These are phyloP conservation scores for Tephrocybe sp. DNA, from an alignment of 768 basidiomycete genomes.

Conservation along the genomic window DNA sequence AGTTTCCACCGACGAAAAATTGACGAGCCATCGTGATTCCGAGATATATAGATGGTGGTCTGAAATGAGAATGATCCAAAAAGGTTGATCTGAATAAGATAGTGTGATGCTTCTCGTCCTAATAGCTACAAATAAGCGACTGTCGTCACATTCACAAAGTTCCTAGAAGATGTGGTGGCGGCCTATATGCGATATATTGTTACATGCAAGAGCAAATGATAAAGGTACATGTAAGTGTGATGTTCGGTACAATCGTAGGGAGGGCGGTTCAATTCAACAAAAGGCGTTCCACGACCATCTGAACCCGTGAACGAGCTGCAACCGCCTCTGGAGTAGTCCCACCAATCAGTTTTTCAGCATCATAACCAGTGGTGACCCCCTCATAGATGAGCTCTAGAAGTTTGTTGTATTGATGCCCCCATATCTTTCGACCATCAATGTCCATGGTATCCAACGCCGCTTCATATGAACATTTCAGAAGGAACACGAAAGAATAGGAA, in stretches of 20 bases:
- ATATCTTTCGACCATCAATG: slow-evolving; percentile 53
- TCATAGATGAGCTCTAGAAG: slow-evolving; percentile 66
- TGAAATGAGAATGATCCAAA: background rate
- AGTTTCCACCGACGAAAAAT: slow-evolving; percentile 97
- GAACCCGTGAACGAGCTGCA: slow-evolving; percentile 62
- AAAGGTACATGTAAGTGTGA: background rate
- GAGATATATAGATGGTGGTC: slow-evolving; percentile 11
- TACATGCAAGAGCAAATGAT: background rate
- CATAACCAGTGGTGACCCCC: slow-evolving; percentile 57
- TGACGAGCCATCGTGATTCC: slow-evolving; percentile 63
- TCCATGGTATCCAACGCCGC: slow-evolving; percentile 76
- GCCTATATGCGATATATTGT: no score
- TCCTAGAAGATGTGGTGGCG: no score
- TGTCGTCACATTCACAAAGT: no score
- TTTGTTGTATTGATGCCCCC: slow-evolving; percentile 83
- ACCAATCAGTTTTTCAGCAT: slow-evolving; percentile 50
- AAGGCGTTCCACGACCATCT: slow-evolving; percentile 67
- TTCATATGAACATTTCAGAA: slow-evolving; percentile 25
- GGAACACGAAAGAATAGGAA: slow-evolving; percentile 8
- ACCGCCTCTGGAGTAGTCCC: slow-evolving; percentile 60
- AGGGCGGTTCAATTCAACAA: background rate
- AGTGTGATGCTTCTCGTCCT: background rate
- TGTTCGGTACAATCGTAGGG: background rate
- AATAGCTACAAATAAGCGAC: background rate
- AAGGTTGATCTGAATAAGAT: no score